A percentile compares a stretch with the other conserved stretches of the same genome.
Evolutionary conservation across 495 filamentous ascomycete species (phyloP).

Genomic region (Tuber indicum): DNA sequence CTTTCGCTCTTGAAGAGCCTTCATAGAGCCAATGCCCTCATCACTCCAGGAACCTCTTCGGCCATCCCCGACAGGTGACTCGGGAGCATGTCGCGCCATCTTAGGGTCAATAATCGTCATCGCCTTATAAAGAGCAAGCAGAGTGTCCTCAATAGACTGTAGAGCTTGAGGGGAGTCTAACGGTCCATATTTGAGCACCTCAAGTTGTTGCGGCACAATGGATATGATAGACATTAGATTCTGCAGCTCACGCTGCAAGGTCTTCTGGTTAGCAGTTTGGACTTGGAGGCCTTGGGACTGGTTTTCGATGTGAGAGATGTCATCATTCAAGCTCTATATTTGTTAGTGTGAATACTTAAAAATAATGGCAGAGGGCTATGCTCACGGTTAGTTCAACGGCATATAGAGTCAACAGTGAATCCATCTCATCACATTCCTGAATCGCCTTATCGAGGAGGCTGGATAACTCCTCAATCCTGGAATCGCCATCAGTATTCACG

Average conservation of each 20-base stretch:
- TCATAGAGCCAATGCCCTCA: slow-evolving; percentile 83
- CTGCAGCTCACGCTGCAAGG: slow-evolving; percentile 80
- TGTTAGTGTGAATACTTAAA: slow-evolving; percentile 42
- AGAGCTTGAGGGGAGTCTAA: slow-evolving; percentile 64
- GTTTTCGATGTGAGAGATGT: slow-evolving; percentile 93
- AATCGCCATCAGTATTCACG: slow-evolving; percentile 79
- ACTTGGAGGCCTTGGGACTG: slow-evolving; percentile 95
- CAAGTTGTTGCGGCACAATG: slow-evolving; percentile 67
- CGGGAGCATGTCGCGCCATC: slow-evolving; percentile 54
- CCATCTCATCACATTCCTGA: slow-evolving; percentile 88
- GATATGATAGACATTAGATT: slow-evolving; percentile 76
- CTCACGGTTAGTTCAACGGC: slow-evolving; percentile 86
- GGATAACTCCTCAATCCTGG: slow-evolving; percentile 74
- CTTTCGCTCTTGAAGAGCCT: slow-evolving; percentile 85
- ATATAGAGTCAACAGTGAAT: slow-evolving; percentile 87
- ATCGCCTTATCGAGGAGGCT: slow-evolving; percentile 79
- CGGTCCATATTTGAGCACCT: slow-evolving; percentile 64
- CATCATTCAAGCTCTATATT: slow-evolving; percentile 79
- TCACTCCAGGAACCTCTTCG: slow-evolving; percentile 56
- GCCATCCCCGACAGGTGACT: slow-evolving; percentile 46
- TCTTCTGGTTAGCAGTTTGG: slow-evolving; percentile 93
- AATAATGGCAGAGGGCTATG: slow-evolving; percentile 20
- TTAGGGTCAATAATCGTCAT: slow-evolving; percentile 88
- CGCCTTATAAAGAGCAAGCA: slow-evolving; percentile 84
- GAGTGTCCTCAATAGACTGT: slow-evolving; percentile 63